These are phyloP conservation scores for Tylopilus orsonianus DNA, from an alignment of 1,284 basidiomycete species.

Conservation along the genomic window DNA sequence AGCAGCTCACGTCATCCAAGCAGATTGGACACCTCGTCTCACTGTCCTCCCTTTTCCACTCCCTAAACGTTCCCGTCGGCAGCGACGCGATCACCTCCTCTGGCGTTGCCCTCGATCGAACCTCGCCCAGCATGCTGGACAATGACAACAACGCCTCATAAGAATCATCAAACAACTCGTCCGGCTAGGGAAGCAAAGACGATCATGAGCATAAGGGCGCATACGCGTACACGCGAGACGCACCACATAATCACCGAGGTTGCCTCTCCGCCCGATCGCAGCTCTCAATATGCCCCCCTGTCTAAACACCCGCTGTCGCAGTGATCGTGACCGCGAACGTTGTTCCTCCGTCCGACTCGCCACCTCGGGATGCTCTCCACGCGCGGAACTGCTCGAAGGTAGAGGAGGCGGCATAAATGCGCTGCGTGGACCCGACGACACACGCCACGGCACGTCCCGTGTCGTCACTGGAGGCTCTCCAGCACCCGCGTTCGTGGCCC, in stretches of 20 bases:
- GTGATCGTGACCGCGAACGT: slow-evolving; percentile 25
- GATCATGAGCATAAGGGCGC: slow-evolving; percentile 8
- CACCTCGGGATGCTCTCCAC: slow-evolving; percentile 16
- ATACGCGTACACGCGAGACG: slow-evolving; percentile 15
- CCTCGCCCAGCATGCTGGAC: slow-evolving; percentile 60
- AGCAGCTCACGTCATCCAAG: slow-evolving; percentile 67
- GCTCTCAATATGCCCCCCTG: slow-evolving; percentile 26
- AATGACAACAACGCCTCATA: slow-evolving; percentile 67
- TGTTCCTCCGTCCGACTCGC: slow-evolving; percentile 26
- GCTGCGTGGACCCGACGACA: slow-evolving; percentile 19
- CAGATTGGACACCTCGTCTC: slow-evolving; percentile 77
- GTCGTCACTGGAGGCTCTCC: slow-evolving; percentile 5
- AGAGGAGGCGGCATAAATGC: slow-evolving; percentile 13
- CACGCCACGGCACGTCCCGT: slow-evolving; percentile 29
- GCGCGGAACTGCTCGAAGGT: neutral
- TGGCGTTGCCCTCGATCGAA: slow-evolving; percentile 58
- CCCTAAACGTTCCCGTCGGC: slow-evolving; percentile 59
- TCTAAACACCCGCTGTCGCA: slow-evolving; percentile 30
- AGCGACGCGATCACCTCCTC: slow-evolving; percentile 56
- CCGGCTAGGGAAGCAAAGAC: slow-evolving; percentile 48
- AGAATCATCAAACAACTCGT: slow-evolving; percentile 69
- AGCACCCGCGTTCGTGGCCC: slow-evolving; percentile 8
- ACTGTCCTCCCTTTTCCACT: slow-evolving; percentile 62
- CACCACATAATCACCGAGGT: slow-evolving; percentile 63
- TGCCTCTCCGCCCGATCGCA: slow-evolving; percentile 32